A percentile compares a stretch with the other conserved stretches of the same genome.
These are phyloP conservation scores for Silene noctiflora DNA, from an alignment of 179 eudicot genomes.

Conservation along the genomic window DNA sequence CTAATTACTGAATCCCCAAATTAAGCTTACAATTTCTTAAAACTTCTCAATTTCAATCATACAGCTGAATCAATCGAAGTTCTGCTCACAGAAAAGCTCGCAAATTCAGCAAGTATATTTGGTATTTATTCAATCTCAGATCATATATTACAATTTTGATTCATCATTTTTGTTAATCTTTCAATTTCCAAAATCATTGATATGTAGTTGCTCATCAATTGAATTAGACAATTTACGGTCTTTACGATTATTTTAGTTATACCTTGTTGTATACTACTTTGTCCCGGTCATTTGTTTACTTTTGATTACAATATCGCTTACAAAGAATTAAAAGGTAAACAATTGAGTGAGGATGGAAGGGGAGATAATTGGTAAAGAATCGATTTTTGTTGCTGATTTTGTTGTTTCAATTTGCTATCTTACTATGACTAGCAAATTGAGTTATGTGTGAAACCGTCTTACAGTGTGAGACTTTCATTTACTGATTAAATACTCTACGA, in stretches of 20 bases:
- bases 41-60: not conserved
- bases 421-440: not conserved
- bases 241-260: not conserved
- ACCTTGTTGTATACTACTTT: too few relatives aligned
- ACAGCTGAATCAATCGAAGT: not conserved
- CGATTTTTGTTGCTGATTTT: not conserved
- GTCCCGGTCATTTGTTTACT: too few relatives aligned
- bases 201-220: not conserved
- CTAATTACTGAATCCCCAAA: not conserved
- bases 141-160: not conserved
- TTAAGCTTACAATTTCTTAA: not conserved
- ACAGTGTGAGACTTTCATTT: too few relatives aligned
- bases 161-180: not conserved
- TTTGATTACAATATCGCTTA: too few relatives aligned
- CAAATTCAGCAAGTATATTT: not conserved
- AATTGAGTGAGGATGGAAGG: too few relatives aligned
- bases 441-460: too few relatives aligned
- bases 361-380: not conserved
- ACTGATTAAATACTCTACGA: too few relatives aligned
- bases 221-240: not conserved
- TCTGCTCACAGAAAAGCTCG: not conserved
- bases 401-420: not conserved
- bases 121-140: not conserved
- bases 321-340: too few relatives aligned
- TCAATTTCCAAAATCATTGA: not conserved